Evolutionary conservation across 345 rosid species (phyloP), one percentile per base, ranked within the genome.

Genomic region (Bruguiera gymnorhiza): DNA sequence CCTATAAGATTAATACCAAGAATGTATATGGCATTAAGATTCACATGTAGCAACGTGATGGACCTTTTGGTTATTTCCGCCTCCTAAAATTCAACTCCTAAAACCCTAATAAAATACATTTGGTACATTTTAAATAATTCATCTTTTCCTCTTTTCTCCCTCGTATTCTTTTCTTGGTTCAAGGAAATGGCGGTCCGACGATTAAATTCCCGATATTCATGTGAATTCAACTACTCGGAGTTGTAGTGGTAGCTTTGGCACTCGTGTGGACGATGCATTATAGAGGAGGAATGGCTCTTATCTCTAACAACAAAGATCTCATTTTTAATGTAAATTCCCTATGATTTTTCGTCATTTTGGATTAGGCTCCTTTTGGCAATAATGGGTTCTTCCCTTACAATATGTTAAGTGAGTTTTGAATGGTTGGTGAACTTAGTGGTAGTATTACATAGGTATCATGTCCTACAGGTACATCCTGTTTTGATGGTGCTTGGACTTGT

Each of bases 251-350:
- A 1, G 70, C 78, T 81, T 79, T 88, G 57, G 80, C 89, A 73
- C 74, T 92, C 20, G 79, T 76, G 3, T 95, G 97, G 99, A 79
- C 84, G 55, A 78, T 90, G 59, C 93, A 83, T 57, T 92, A 81
- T 84, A 83, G 97, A 60, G 97, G 97, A 51, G 99, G 99, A 13
- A 72, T 95, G 69, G 89, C 97, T 80, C 97, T 95, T 50, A 66
- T 83, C 66, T 95, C 97, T 57, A 97, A 86, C 24, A 84, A 88
- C 80, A 95, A 88, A 75, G 93, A 87, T 89, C 96, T 88, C 80
- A 91, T 94, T 83, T 94, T 94, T 65, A 89, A 94, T 69, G 97
- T 89, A 84, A 63, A 30, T 30, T 60, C 20, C 29, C 32, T 2
- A 24, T 63, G 6, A 31, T 39, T 39, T 10, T 10, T 39, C 19